Conservation (phyloP, 2,329 filamentous ascomycete genomes). For the Fusarium staphyleae region DNA sequence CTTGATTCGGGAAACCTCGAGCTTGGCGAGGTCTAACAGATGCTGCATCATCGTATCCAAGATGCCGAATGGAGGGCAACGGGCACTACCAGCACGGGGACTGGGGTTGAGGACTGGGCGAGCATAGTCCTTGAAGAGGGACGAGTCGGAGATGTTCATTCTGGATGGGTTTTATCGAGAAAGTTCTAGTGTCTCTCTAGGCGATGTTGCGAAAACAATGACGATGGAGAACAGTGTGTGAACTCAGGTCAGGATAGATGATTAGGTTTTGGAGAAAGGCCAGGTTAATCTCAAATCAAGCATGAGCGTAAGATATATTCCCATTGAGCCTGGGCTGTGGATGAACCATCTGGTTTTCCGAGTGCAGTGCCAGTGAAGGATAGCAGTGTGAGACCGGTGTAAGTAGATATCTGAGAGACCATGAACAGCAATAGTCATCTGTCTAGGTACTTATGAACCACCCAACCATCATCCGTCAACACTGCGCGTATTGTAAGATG, state of each 20-base stretch:
- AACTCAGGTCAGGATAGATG: neutral
- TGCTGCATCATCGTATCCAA: conserved; percentile 43
- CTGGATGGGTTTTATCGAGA: neutral
- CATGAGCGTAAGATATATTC: neutral
- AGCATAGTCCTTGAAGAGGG: conserved; percentile 40
- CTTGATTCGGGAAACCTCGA: conserved; percentile 42
- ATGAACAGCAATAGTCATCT: neutral
- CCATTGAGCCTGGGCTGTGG: neutral
- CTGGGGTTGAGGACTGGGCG: conserved; percentile 26
- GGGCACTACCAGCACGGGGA: neutral
- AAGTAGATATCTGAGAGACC: conserved; percentile 1
- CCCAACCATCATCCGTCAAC: neutral
- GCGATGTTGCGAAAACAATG: neutral
- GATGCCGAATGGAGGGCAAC: conserved; percentile 15
- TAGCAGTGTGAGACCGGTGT: conserved; percentile 9
- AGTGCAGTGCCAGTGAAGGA: neutral
- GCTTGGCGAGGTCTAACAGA: conserved; percentile 39
- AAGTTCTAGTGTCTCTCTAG: neutral
- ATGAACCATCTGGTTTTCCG: neutral
- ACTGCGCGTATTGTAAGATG: neutral
- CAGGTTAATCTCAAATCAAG: neutral
- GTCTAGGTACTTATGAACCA: neutral
- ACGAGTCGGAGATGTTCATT: conserved; percentile 39
- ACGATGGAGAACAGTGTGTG: neutral
- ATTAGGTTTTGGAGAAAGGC: neutral